phyloP scores from a whole-genome alignment of 768 basidiomycete genomes.

The Infundibulicybe gibba region DNA sequence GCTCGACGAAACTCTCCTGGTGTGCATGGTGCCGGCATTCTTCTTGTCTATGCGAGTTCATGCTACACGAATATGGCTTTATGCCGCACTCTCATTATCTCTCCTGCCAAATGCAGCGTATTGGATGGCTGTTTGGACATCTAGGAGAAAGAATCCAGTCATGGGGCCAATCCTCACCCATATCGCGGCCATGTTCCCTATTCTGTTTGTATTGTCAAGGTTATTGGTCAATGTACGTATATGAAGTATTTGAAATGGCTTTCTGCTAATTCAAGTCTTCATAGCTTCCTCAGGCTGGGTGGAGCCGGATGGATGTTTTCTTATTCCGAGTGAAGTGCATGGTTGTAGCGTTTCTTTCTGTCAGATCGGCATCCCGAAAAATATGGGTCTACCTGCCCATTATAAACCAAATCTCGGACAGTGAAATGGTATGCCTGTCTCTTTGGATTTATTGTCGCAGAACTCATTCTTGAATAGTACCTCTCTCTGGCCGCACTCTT shows the following conservation, averaged over 20 bases:
- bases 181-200: slow-evolving; percentile 48
- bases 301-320: background rate
- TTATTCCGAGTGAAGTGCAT: slow-evolving; percentile 18
- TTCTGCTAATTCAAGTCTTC: background rate
- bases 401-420: slow-evolving; percentile 30
- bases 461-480: slow-evolving; percentile 13
- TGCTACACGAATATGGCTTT: slow-evolving; percentile 23
- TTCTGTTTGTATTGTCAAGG: slow-evolving; percentile 48
- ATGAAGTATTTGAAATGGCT: background rate
- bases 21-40: slow-evolving; percentile 32
- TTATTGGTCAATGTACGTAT: slow-evolving; percentile 30
- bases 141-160: slow-evolving; percentile 46
- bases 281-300: background rate
- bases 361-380: slow-evolving; percentile 11
- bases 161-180: slow-evolving; percentile 62
- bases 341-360: slow-evolving; percentile 3
- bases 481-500: slow-evolving; percentile 26
- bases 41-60: slow-evolving; percentile 35
- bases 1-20: slow-evolving; percentile 33
- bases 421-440: slow-evolving; percentile 31
- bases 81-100: slow-evolving; percentile 37
- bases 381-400: slow-evolving; percentile 23
- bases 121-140: slow-evolving; percentile 59
- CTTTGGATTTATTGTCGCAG: background rate
- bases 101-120: slow-evolving; percentile 62